Percentiles rank a stretch among this genome's conserved stretches.
These are phyloP conservation scores for Theobroma cacao DNA, from an alignment of 345 rosid species.

Conservation along the genomic window DNA sequence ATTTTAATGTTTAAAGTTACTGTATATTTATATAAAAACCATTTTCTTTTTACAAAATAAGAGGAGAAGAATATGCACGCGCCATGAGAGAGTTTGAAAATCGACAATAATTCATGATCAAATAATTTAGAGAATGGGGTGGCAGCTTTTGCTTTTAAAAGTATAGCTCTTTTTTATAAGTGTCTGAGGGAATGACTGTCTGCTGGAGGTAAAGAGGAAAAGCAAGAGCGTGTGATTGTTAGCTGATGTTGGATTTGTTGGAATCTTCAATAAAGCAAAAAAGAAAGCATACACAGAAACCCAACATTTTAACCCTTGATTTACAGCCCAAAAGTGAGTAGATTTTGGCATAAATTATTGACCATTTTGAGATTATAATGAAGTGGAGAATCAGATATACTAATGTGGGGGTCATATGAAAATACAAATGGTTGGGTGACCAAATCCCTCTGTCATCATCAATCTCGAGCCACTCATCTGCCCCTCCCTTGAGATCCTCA, in stretches of 20 bases:
- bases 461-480: background rate
- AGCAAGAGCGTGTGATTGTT: background rate
- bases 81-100: background rate
- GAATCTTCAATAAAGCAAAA: background rate
- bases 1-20: too few relatives aligned
- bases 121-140: background rate
- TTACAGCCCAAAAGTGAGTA: background rate
- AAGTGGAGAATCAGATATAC: too few relatives aligned
- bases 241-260: background rate
- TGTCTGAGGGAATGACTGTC: slow-evolving; percentile 5
- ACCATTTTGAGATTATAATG: background rate
- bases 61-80: background rate
- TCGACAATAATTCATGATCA: background rate
- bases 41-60: too few relatives aligned
- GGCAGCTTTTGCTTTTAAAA: slow-evolving; percentile 14
- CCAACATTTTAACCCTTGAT: background rate
- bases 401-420: background rate
- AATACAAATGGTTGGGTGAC: background rate
- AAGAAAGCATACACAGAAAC: background rate
- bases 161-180: background rate
- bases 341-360: background rate
- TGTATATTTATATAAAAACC: too few relatives aligned
- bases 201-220: background rate
- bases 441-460: background rate
- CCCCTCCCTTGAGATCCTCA: background rate